Conservation (phyloP, 352 stramenopile genomes). For the Globisporangium spiculum region DNA sequence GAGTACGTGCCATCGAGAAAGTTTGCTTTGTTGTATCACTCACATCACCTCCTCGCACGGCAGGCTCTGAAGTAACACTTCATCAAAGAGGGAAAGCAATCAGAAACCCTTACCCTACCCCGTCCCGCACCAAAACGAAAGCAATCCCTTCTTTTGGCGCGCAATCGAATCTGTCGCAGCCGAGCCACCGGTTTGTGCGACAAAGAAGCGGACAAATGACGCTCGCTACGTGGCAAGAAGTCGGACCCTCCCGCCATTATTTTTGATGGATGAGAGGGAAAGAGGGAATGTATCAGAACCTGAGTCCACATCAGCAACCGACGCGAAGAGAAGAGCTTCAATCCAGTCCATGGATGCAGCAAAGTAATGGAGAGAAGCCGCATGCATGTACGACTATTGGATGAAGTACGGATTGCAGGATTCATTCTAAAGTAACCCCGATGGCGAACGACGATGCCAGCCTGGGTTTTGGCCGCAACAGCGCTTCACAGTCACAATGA, state of each 20-base stretch:
- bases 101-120: neutral
- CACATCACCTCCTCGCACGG: neutral
- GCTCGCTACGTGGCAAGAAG: constrained; percentile 2
- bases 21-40: neutral
- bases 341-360: neutral
- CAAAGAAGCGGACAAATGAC: constrained; percentile 9
- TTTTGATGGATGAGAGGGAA: constrained; percentile 7
- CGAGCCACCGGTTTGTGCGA: constrained; percentile 1
- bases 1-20: neutral
- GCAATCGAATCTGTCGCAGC: neutral
- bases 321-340: neutral
- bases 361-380: neutral
- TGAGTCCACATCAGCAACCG: neutral
- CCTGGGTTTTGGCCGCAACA: neutral
- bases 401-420: neutral
- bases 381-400: neutral
- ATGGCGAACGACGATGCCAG: neutral
- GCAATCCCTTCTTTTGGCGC: neutral
- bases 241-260: neutral
- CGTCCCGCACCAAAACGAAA: neutral
- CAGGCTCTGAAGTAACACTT: constrained; percentile 1
- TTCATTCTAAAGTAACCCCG: neutral
- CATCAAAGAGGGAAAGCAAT: neutral
- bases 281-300: neutral
- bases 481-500: neutral